A percentile compares a stretch with the other conserved stretches of the same genome.
phyloP scores from a whole-genome alignment of 2,329 filamentous ascomycete species.

The Graphilbum sp. region DNA sequence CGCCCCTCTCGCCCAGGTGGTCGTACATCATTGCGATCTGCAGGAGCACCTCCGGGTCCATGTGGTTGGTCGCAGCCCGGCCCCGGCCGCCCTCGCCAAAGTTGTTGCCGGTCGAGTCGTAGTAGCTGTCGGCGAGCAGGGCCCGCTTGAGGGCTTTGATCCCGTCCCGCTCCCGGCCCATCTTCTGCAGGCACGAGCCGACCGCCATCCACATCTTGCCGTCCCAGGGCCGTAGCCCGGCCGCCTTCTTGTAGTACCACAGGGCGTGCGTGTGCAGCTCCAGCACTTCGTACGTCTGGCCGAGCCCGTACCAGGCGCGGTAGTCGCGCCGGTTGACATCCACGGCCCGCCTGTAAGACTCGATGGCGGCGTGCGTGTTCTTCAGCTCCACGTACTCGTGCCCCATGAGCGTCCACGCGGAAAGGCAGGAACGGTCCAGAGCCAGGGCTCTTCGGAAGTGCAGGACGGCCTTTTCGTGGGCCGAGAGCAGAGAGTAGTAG shows the following conservation, averaged over 20 bases:
- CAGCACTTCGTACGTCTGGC: constrained; percentile 91
- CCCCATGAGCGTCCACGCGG: constrained; percentile 96
- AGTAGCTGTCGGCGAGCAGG: constrained; percentile 72
- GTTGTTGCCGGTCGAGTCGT: constrained; percentile 43
- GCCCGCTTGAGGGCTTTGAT: constrained; percentile 93
- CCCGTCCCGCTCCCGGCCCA: constrained; percentile 71
- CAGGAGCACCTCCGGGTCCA: constrained; percentile 81
- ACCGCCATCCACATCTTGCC: constrained; percentile 99
- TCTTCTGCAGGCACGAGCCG: constrained; percentile 78
- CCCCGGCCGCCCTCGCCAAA: constrained; percentile 28
- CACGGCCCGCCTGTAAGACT: constrained; percentile 87
- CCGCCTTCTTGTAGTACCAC: constrained; percentile 95
- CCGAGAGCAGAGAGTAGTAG: constrained; percentile 85
- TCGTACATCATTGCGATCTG: constrained; percentile 88
- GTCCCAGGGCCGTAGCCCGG: constrained; percentile 84
- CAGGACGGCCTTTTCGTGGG: constrained; percentile 95
- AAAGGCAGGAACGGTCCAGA: constrained; percentile 76
- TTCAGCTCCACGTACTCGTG: constrained; percentile 98
- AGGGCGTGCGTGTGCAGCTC: constrained; percentile 97
- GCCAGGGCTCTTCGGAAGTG: constrained; percentile 91
- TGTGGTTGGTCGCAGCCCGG: constrained; percentile 33
- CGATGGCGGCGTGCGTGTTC: constrained; percentile 94
- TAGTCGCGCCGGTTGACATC: constrained; percentile 95
- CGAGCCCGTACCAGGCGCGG: constrained; percentile 92
- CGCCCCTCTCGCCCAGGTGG: constrained; percentile 55